Evolutionary conservation across 2,329 filamentous ascomycete genomes (phyloP), one percentile per base, ranked within the genome.

Genomic region (Trichoderma brevicompactum): DNA sequence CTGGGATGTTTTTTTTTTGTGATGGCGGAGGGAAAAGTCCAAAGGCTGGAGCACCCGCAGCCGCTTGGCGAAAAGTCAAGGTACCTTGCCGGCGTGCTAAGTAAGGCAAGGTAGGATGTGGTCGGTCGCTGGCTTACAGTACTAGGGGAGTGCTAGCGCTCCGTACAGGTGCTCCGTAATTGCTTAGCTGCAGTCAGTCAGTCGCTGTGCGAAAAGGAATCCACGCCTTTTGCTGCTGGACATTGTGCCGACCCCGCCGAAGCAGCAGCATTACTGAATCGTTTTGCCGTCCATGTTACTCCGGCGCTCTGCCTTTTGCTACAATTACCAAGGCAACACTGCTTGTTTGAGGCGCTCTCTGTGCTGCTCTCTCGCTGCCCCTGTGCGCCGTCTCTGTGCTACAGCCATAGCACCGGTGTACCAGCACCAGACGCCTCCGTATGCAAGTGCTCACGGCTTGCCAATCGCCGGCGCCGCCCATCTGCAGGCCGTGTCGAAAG

Each of bases 21-120:
- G 56, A 56, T 64, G 59, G 65, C 34, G 60, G 65, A 64, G 56
- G 64, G 43, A 53, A 66, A 66, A 63, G 48, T 46, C 44, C 46
- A 44, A 53, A 52, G 23, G 36, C 17, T 50, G 53, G 55, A 40
- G 58, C 58, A 52, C 44, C 43, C 49, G 23, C 48, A 40, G 34
- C 56, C 43, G 60, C 60, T 40, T 55, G 36, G 58, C 48, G 32
- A 53, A 63, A 63, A 54, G 54, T 36, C 49, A 63, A 28, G 48
- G 60, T 63, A 63, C 60, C 60, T 54, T 53, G 60, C 28, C 41
- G 56, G 56, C 46, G 36, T 32, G 46, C 56, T 32, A 28, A 41
- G 58, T 32, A 28, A 28, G 23, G 23, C 23, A 28, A 28, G 23
- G 23, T 28, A 28, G 23, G 23, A 28, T 28, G 23, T 28, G 23